Conservation (phyloP, 2,329 filamentous ascomycete genomes). For the Cladorrhinum sp. region DNA sequence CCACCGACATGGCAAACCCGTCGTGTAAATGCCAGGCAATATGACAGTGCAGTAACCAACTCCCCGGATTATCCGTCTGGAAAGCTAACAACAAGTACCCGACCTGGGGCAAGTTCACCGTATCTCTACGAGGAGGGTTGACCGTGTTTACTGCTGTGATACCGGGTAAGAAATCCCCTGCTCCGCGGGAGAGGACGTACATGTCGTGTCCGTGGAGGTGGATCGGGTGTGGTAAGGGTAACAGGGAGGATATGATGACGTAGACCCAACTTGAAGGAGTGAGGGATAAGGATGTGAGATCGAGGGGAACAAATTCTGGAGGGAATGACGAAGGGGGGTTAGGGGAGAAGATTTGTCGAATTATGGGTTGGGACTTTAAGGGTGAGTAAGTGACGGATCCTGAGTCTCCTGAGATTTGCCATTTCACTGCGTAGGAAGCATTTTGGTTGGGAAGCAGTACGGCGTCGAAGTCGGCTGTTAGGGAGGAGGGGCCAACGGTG, state of each 20-base stretch:
- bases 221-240: conserved; percentile 13
- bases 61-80: conserved; percentile 18
- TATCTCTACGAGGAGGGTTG: conserved; percentile 15
- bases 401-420: not conserved
- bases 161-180: not conserved
- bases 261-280: conserved; percentile 4
- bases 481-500: conserved; percentile 1
- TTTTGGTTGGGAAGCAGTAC: not conserved
- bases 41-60: conserved; percentile 32
- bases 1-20: conserved; percentile 33
- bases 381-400: not conserved
- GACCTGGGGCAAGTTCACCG: conserved; percentile 8
- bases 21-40: conserved; percentile 45
- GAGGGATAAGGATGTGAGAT: not conserved
- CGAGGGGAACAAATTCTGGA: not conserved
- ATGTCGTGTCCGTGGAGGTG: conserved; percentile 19
- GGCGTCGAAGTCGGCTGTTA: conserved; percentile 3
- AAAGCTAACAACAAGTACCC: conserved; percentile 20
- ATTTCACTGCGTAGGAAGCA: conserved; percentile 4
- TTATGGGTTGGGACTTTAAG: not conserved
- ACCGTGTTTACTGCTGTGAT: not conserved
- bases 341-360: not conserved
- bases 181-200: not conserved
- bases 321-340: not conserved
- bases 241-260: conserved; percentile 3